phyloP scores from a whole-genome alignment of 129 eudicot species.

The Chrysanthemum seticuspe region DNA sequence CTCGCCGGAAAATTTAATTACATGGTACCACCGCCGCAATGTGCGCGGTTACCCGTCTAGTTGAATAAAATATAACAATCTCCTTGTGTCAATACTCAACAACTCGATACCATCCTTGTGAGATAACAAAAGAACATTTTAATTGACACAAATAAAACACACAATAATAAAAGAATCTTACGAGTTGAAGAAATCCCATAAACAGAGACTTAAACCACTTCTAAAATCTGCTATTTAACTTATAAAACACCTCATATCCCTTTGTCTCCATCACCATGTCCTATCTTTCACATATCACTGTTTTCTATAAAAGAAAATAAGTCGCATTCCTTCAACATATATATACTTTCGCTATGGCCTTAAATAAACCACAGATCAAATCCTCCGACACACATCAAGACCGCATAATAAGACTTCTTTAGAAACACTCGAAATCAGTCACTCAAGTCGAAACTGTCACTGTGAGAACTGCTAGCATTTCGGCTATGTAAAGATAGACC shows the following conservation, averaged over 20 bases:
- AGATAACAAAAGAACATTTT: not conserved
- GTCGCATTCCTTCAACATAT: conserved; percentile 24
- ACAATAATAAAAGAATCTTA: conserved; percentile 32
- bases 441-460: conserved; percentile 61
- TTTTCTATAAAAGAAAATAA: conserved; percentile 25
- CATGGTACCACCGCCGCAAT: too few relatives aligned
- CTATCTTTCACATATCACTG: conserved; percentile 35
- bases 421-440: conserved; percentile 29
- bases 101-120: too few relatives aligned
- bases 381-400: conserved; percentile 14
- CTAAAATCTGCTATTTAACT: conserved; percentile 32
- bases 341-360: conserved; percentile 28
- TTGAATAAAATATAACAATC: too few relatives aligned
- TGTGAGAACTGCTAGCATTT: conserved; percentile 72
- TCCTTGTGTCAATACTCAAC: too few relatives aligned
- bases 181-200: conserved; percentile 25
- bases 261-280: conserved; percentile 16
- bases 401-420: conserved; percentile 9
- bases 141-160: conserved; percentile 21
- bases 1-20: too few relatives aligned
- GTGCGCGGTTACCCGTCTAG: too few relatives aligned
- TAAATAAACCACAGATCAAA: conserved; percentile 19
- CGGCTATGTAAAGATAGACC: conserved; percentile 84
- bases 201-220: conserved; percentile 29
- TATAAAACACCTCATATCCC: conserved; percentile 29